Evolutionary conservation across 2,329 filamentous ascomycete genomes (phyloP).

Genomic region (Penicillium psychrosexuale): DNA sequence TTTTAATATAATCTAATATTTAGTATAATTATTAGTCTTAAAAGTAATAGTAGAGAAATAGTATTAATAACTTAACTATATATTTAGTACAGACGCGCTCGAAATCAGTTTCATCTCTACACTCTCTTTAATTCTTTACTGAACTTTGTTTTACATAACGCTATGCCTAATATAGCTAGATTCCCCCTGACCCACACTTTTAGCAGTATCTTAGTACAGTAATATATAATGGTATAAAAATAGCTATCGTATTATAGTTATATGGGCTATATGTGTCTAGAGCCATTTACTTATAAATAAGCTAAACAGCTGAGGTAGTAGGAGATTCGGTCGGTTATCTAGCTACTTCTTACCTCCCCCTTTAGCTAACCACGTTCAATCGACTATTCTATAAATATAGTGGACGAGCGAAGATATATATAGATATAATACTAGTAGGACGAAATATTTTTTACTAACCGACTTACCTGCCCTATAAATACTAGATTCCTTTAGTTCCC

Average conservation of each 20-base stretch:
- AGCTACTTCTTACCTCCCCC: not conserved
- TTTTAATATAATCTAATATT: no score
- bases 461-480: not conserved
- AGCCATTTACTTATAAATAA: no score
- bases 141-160: no score
- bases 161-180: no score
- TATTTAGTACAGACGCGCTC: no score
- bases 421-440: not conserved
- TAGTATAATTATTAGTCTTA: no score
- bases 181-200: no score
- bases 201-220: not conserved
- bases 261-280: not conserved
- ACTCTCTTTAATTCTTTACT: no score
- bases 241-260: not conserved
- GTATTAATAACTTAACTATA: no score
- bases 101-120: no score
- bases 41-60: no score
- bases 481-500: not conserved
- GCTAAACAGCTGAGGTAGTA: not conserved
- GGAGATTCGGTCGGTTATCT: not conserved
- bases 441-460: not conserved
- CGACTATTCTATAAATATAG: no score
- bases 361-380: not conserved
- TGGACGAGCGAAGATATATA: not conserved
- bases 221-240: conserved; percentile 3